Evolutionary conservation across 164 flowering plant genomes (phyloP), one percentile per base, ranked within the genome.

Genomic region (Saururus chinensis): DNA sequence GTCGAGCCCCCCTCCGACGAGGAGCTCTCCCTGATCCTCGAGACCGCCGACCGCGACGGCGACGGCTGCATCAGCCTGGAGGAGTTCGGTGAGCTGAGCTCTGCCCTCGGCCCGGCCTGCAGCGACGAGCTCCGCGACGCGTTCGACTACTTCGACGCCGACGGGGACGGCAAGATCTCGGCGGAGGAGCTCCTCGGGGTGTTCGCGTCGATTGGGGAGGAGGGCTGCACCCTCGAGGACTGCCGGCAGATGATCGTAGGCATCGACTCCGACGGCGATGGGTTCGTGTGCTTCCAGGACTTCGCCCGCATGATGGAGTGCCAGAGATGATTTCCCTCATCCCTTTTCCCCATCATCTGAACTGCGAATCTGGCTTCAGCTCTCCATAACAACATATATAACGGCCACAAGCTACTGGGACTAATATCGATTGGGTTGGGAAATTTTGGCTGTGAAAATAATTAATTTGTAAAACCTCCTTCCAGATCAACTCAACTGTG

Each of bases 231-330:
- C 75, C 66, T 87, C 57, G 95, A 80, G 59, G 98, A 87, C 19
- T 92, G 98, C 70, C 52, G 66, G 73, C 75, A 87, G 62, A 92
- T 92, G 96, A 92, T 92, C 61, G 73, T 59, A 0, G 77, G 73
- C 13, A 95, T 92, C 11, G 95, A 87, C 60, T 64, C 64, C 19
- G 79, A 81, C 61, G 84, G 84, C 9, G 89, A 92, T 63, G 98
- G 98, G 53, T 81, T 84, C 70, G 98, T 92, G 26, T 85, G 95
- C 77, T 88, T 87, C 66, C 82, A 79, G 75, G 98, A 92, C 73
- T 92, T 92, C 54, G 53, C 76, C 0, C 71, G 75, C 19, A 85
- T 92, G 98, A 92, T 92, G 98, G 53, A n/a, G 25, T 10, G 35
- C 57, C 49, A 10, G 17, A 10, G 8, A 10, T 10, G 49, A 42